Evolutionary conservation across 140 eudicot genomes (phyloP), one percentile per base, ranked within the genome.

Genomic region (Anethum foeniculum): DNA sequence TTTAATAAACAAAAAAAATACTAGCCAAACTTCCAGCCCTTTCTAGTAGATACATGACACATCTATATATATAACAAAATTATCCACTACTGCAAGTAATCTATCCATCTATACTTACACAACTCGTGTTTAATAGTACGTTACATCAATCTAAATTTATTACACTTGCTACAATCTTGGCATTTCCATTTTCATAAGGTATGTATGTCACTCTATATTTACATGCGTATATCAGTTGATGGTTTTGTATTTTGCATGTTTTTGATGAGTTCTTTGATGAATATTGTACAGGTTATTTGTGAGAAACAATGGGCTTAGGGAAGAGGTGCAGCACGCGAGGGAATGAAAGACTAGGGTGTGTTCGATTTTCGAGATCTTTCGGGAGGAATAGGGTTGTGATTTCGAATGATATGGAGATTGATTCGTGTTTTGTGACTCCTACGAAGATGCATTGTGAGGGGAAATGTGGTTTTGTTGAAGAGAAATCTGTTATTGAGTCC

Each of bases 361-460:
- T 86, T 19, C 81, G 87, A 67, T 81, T 85, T 23, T 82, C 88
- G 0, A 81, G 75, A 77, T 90, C 92, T 8, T 86, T 89, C 69
- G 88, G 91, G 41, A 81, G 93, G 67, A 87, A 86, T 51, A 89
- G 92, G 81, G 84, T 88, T 49, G 71, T 86, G 21, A 84, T 86
- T 13, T 68, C 85, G 32, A 86, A 80, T 83, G 71, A 69, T 67
- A 68, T 84, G 86, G 90, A 85, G 51, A 60, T 71, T 52, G 90
- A 88, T 75, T 80, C 38, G 11, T 32, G 67, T 52, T 81, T 19
- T 60, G 12, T 21, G 0, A 71, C 84, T 15, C 86, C 90, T 6
- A 65, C 30, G 79, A 90, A 87, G 86, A 85, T 81, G 79, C 90
- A 60, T 56, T 86, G 81, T 69, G 47, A 64, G 54, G 82, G n/a